Percentiles rank a stretch among this genome's conserved stretches.
Conservation (phyloP, 2,329 filamentous ascomycete species). For the Pestalotiopsis sp. region DNA sequence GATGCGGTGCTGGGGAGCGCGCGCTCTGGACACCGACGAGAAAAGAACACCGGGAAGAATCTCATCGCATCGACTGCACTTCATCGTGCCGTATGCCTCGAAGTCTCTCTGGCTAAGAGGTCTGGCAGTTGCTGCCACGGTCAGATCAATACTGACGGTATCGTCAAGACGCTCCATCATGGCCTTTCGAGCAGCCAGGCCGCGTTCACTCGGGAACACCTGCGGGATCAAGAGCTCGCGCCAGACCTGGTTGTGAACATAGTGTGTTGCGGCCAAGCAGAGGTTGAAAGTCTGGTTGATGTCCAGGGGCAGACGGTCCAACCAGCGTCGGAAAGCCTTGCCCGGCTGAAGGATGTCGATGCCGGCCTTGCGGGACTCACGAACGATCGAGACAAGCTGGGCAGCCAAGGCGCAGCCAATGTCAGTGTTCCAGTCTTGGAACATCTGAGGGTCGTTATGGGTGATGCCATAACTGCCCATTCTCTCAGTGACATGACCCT, state of each 20-base stretch:
- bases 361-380: constrained; percentile 14
- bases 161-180: neutral
- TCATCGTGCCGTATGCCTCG: neutral
- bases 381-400: constrained; percentile 16
- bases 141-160: neutral
- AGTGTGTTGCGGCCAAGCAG: neutral
- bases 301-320: constrained; percentile 27
- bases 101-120: constrained; percentile 9
- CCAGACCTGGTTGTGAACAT: neutral
- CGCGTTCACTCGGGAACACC: neutral
- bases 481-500: constrained; percentile 19
- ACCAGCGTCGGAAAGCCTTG: constrained; percentile 26
- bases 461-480: constrained; percentile 23
- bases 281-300: neutral
- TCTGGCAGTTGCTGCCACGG: neutral
- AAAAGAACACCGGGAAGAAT: neutral
- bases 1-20: neutral
- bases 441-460: constrained; percentile 11
- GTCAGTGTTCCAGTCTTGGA: constrained; percentile 20
- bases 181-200: neutral
- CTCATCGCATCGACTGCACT: neutral
- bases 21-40: neutral
- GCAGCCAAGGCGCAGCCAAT: constrained; percentile 20
- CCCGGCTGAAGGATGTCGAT: constrained; percentile 28
- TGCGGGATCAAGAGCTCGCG: neutral